Conservation (phyloP, 1,284 basidiomycete genomes). For the Vanrija sp. region DNA sequence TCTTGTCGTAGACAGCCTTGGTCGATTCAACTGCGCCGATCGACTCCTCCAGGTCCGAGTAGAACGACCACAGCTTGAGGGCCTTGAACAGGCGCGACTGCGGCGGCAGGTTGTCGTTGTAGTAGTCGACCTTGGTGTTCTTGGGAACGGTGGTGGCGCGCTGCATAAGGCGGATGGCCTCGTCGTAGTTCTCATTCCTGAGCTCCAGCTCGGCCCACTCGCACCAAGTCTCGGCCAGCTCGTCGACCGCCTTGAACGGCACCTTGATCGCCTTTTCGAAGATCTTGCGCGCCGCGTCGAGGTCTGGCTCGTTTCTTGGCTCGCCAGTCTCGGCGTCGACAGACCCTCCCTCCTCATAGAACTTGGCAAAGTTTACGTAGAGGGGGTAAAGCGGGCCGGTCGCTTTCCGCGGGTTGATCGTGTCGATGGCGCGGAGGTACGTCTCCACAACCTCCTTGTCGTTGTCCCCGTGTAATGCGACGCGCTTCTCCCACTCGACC, state of each 20-base stretch:
- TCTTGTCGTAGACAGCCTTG: slow-evolving; percentile 93
- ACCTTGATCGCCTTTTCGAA: slow-evolving; percentile 88
- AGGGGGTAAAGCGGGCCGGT: slow-evolving; percentile 87
- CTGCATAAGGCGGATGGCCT: slow-evolving; percentile 91
- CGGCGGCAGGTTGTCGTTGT: slow-evolving; percentile 83
- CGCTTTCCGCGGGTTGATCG: slow-evolving; percentile 82
- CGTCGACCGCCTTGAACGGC: slow-evolving; percentile 92
- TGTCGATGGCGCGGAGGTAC: slow-evolving; percentile 83
- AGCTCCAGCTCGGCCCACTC: slow-evolving; percentile 99
- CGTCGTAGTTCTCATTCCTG: slow-evolving; percentile 94
- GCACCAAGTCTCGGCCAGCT: slow-evolving; percentile 97
- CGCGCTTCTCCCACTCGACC: slow-evolving; percentile 98
- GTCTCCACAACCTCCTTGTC: slow-evolving; percentile 93
- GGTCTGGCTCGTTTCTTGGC: slow-evolving; percentile 64
- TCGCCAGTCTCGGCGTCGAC: slow-evolving; percentile 55
- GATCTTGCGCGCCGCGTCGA: slow-evolving; percentile 83
- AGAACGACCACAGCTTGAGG: slow-evolving; percentile 97
- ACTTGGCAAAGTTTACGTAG: slow-evolving; percentile 93
- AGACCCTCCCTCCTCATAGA: slow-evolving; percentile 92
- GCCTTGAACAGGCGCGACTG: slow-evolving; percentile 95
- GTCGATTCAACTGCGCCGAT: slow-evolving; percentile 89
- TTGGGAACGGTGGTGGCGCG: slow-evolving; percentile 86
- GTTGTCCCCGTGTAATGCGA: slow-evolving; percentile 88
- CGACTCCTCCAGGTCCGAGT: slow-evolving; percentile 94
- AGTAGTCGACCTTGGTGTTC: slow-evolving; percentile 86